Conservation (phyloP, 441 rosid genomes). For the Gossypium gossypioides region DNA sequence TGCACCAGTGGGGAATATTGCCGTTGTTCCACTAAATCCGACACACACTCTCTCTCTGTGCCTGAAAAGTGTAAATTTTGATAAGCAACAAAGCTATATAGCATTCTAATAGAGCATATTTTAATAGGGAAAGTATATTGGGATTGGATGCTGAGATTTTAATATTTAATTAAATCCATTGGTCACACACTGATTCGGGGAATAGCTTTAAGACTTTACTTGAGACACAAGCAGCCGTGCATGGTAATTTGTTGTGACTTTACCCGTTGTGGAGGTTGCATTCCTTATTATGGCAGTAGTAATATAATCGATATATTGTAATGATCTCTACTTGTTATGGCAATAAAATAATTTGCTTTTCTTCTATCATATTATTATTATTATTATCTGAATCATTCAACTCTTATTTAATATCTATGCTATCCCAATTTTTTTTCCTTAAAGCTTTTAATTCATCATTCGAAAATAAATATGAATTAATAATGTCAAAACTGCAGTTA, state of each 20-base stretch:
- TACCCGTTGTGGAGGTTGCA: not conserved
- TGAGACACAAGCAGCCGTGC: not conserved
- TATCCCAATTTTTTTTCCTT: not conserved
- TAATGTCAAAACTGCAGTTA: not conserved
- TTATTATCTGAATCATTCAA: no score
- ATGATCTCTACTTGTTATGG: not conserved
- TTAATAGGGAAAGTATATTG: not conserved
- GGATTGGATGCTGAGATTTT: not conserved
- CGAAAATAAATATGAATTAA: not conserved
- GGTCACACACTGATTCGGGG: not conserved
- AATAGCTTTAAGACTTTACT: not conserved
- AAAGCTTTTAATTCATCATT: not conserved
- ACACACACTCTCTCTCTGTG: not conserved
- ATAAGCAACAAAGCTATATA: not conserved
- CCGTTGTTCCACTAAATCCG: slow-evolving; percentile 39
- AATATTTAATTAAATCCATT: not conserved
- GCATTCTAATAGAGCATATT: not conserved
- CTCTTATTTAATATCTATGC: not conserved
- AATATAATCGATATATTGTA: not conserved
- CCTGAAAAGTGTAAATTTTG: not conserved
- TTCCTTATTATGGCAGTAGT: not conserved
- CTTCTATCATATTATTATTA: not conserved
- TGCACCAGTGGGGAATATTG: slow-evolving; percentile 86
- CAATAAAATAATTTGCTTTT: not conserved
- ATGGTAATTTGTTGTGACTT: not conserved